These are phyloP conservation scores for Pinus tabuliformis DNA, from an alignment of 75 land plant genomes.

Conservation along the genomic window DNA sequence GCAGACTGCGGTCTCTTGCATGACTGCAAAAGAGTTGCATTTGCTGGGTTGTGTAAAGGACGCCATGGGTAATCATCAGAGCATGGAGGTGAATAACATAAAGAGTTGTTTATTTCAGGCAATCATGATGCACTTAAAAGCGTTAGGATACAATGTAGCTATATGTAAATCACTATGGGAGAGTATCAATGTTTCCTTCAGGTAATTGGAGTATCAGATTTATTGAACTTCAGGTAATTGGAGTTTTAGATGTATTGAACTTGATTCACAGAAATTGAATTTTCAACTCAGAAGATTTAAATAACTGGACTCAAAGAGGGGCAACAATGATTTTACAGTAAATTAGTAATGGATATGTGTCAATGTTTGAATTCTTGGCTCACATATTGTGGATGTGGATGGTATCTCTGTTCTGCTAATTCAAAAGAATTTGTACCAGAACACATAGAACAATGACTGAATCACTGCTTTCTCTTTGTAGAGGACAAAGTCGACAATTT, in stretches of 20 bases:
- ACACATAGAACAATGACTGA: no score
- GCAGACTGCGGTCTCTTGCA: background rate
- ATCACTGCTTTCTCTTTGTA: no score
- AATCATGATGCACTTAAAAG: constrained; percentile 14
- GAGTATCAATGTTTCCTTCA: constrained; percentile 11
- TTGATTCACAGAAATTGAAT: no score
- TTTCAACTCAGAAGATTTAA: background rate
- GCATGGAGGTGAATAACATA: background rate
- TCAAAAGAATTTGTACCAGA: no score
- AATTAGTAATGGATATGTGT: no score
- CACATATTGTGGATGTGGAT: no score
- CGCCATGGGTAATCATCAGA: background rate
- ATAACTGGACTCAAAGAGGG: no score
- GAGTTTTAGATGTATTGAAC: no score
- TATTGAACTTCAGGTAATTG: background rate
- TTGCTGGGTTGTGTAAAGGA: background rate
- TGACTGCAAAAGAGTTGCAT: background rate
- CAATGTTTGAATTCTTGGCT: no score
- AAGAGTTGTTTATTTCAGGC: constrained; percentile 5
- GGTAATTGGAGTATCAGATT: constrained; percentile 7
- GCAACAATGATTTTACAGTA: no score
- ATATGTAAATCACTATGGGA: constrained; percentile 27
- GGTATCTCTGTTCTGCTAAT: no score
- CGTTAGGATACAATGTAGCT: constrained; percentile 25
- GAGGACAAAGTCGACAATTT: no score